Conservation (phyloP, 257 asterid genomes). For the Solanum tarijense region DNA sequence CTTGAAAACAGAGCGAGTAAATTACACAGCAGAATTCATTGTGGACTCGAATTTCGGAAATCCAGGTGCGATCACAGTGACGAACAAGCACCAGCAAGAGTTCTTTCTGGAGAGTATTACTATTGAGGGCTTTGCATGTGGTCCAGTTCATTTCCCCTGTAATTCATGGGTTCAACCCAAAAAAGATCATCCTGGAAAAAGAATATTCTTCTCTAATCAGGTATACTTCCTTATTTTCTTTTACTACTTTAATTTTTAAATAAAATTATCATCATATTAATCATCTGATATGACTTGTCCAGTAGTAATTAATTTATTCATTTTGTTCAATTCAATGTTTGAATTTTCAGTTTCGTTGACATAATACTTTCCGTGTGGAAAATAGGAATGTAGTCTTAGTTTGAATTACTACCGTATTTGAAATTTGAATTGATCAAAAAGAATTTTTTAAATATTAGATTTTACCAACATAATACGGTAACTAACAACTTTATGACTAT, state of each 20-base stretch:
- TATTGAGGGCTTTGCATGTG: slow-evolving; percentile 80
- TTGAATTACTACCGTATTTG: not conserved
- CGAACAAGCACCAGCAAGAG: slow-evolving; percentile 76
- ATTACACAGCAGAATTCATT: slow-evolving; percentile 61
- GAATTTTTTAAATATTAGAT: not conserved
- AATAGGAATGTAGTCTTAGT: not conserved
- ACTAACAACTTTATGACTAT: not conserved
- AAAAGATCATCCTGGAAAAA: slow-evolving; percentile 61
- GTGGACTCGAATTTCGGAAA: slow-evolving; percentile 76
- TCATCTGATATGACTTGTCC: not conserved
- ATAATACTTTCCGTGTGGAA: not conserved
- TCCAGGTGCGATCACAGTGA: slow-evolving; percentile 77
- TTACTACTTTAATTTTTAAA: not conserved
- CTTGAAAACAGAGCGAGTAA: slow-evolving; percentile 64
- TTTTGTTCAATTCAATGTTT: not conserved
- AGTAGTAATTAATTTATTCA: not conserved
- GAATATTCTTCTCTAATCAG: slow-evolving; percentile 87
- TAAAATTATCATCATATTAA: not conserved
- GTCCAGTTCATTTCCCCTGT: slow-evolving; percentile 84
- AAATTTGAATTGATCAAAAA: not conserved
- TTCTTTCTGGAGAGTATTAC: slow-evolving; percentile 82
- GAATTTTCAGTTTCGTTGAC: not conserved
- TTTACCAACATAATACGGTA: not conserved
- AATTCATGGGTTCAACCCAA: slow-evolving; percentile 83
- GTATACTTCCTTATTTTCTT: slow-evolving; percentile 5